Evolutionary conservation across 192 early-diverging fungal genomes (phyloP).

Genomic region (Coemansia sp.): DNA sequence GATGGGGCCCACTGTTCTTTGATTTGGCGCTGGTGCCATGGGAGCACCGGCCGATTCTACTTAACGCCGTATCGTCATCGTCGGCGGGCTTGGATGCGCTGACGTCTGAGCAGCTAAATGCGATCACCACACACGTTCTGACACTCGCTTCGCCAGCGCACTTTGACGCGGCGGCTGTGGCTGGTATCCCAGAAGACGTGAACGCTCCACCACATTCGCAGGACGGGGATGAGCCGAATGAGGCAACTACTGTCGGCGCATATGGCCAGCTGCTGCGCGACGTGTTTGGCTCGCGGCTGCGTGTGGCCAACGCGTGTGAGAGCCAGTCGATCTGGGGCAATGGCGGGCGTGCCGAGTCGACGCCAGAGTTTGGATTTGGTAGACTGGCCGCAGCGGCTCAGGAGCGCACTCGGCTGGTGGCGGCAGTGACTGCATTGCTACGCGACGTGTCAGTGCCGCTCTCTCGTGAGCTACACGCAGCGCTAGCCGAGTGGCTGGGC

Average conservation of each 20-base stretch:
- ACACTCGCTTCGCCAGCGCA: conserved; percentile 32
- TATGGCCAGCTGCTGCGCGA: conserved; percentile 82
- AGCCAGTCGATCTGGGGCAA: conserved; percentile 70
- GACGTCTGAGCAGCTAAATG: conserved; percentile 20
- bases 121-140: conserved; percentile 18
- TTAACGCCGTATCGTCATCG: conserved; percentile 30
- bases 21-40: not conserved
- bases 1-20: conserved; percentile 22
- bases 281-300: conserved; percentile 72
- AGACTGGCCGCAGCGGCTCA: conserved; percentile 67
- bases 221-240: conserved; percentile 30
- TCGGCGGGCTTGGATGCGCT: conserved; percentile 21
- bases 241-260: conserved; percentile 46
- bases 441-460: conserved; percentile 56
- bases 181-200: conserved; percentile 25
- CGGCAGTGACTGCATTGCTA: conserved; percentile 59
- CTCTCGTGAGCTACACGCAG: conserved; percentile 57
- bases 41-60: conserved; percentile 34
- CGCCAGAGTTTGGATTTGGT: conserved; percentile 89
- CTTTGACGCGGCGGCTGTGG: conserved; percentile 38
- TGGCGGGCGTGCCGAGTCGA: conserved; percentile 55
- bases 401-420: conserved; percentile 65
- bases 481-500: conserved; percentile 69
- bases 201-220: conserved; percentile 16
- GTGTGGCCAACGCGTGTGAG: conserved; percentile 77